Percentiles rank a stretch among this genome's conserved stretches.
Evolutionary conservation across 2,329 filamentous ascomycete genomes (phyloP).

Genomic region (Scedosporium boydii): DNA sequence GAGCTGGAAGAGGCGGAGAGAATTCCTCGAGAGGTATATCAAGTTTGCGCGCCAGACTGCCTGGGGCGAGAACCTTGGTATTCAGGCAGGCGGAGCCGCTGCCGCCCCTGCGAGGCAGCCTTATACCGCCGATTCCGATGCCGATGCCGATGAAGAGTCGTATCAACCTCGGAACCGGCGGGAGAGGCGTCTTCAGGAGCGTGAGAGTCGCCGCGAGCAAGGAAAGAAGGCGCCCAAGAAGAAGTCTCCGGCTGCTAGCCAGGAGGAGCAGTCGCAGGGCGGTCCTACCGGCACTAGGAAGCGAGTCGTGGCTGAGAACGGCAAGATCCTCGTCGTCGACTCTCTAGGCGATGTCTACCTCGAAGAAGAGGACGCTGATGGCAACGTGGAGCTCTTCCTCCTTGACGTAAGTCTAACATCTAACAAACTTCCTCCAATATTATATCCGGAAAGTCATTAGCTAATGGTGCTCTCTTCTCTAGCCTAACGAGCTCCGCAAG

Average conservation of each 20-base stretch:
- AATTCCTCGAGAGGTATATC: slow-evolving; percentile 89
- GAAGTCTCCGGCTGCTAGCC: slow-evolving; percentile 26
- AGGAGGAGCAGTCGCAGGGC: slow-evolving; percentile 32
- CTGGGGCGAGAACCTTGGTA: slow-evolving; percentile 73
- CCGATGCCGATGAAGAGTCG: slow-evolving; percentile 37
- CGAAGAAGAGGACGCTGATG: slow-evolving; percentile 86
- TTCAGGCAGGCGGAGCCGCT: slow-evolving; percentile 49
- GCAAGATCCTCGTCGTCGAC: slow-evolving; percentile 90
- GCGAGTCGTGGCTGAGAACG: slow-evolving; percentile 85
- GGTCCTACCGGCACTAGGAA: slow-evolving; percentile 71
- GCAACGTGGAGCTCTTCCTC: slow-evolving; percentile 70
- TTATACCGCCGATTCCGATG: slow-evolving; percentile 19
- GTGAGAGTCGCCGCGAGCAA: slow-evolving; percentile 64
- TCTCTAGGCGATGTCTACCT: slow-evolving; percentile 86
- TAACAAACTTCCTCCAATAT: not conserved
- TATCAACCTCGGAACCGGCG: slow-evolving; percentile 62
- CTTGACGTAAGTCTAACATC: slow-evolving; percentile 61
- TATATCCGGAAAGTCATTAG: slow-evolving; percentile 13
- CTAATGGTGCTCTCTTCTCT: slow-evolving; percentile 1
- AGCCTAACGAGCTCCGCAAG: slow-evolving; percentile 69
- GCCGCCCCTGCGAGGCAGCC: slow-evolving; percentile 31
- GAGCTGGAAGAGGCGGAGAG: slow-evolving; percentile 79
- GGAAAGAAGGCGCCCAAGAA: slow-evolving; percentile 42
- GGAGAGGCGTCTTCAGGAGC: slow-evolving; percentile 82
- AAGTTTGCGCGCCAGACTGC: slow-evolving; percentile 78